Evolutionary conservation across 2,329 filamentous ascomycete species (phyloP), one percentile per base, ranked within the genome.

Genomic region (Cyclaneusma minus): DNA sequence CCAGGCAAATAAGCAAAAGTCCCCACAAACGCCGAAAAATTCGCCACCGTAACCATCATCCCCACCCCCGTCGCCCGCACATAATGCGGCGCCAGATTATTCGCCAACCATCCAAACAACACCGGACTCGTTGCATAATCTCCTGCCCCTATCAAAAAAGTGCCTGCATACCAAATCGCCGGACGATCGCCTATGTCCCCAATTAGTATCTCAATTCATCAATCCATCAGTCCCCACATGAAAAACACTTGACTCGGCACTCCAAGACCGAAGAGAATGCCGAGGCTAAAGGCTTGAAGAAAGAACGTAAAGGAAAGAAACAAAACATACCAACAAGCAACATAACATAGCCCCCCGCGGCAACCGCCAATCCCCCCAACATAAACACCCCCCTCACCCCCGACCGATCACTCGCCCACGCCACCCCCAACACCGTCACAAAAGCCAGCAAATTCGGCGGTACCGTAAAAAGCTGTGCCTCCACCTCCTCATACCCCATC

Each of bases 51-150:
- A 17, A 58, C 52, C 24, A 55, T 46, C 21, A 54, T 45, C 0
- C 54, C 54, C 1, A 54, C 43, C 5, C 54, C 52, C 0, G 52
- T 56, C 3, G 53, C 54, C 30, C 52, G 46, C 15, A 52, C 49
- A 27, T 56, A 57, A 29, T 58, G 52, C 1, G 53, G 54, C 8
- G 53, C 50, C 5, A 56, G 38, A 29, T 58, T 56, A 38, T 58
- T 58, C 8, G 49, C 45, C 17, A 55, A 42, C 55, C 54, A 57
- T 9, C 43, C 44, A 43, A 16, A 44, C 32, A 32, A 42, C 42
- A 3, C 38, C 30, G 4, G 36, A 42, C 16, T 35, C 35, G 20
- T 35, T 45, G 25, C 40, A 52, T 4, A 50, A 37, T 3, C 48
- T 47, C 7, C 34, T 31, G 4, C 41, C 45, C 9, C n/a, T n/a